These are phyloP conservation scores for Candida awuae DNA, from an alignment of 805 yeast species.

Conservation along the genomic window DNA sequence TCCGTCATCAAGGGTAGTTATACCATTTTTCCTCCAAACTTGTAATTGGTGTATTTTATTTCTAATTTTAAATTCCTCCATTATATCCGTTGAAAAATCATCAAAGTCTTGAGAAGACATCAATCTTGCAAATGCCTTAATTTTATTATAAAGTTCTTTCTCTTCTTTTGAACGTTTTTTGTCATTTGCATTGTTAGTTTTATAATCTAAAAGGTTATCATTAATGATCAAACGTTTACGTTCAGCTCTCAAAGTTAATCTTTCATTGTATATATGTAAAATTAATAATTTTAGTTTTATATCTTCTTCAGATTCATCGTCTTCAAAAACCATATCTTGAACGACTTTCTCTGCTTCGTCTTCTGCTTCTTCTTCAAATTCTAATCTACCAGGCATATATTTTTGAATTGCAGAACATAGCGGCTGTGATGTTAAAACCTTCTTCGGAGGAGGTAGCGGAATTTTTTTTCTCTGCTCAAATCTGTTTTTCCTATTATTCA, in stretches of 20 bases:
- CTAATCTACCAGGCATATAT: conserved; percentile 97
- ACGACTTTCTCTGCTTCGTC: conserved; percentile 93
- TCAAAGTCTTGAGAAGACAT: conserved; percentile 78
- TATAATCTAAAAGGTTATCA: conserved; percentile 75
- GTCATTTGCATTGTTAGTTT: conserved; percentile 72
- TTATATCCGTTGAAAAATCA: conserved; percentile 60
- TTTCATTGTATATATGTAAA: conserved; percentile 80
- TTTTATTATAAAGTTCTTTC: conserved; percentile 64
- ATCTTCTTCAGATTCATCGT: conserved; percentile 83
- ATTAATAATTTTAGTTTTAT: conserved; percentile 84
- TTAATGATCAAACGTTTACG: conserved; percentile 74
- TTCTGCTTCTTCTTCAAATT: conserved; percentile 93
- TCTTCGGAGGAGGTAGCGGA: conserved; percentile 79
- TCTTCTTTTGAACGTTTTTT: conserved; percentile 85
- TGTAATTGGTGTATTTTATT: conserved; percentile 82
- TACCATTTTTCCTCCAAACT: conserved; percentile 87
- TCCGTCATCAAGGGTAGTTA: conserved; percentile 78
- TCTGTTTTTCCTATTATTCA: conserved; percentile 57
- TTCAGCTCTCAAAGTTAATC: conserved; percentile 88
- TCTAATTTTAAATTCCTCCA: conserved; percentile 72
- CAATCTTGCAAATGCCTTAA: conserved; percentile 75
- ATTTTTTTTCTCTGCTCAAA: conserved; percentile 64
- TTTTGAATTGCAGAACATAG: conserved; percentile 96
- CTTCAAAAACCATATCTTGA: conserved; percentile 92
- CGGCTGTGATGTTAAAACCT: conserved; percentile 89